Evolutionary conservation across 116 monocot genomes (phyloP).

Genomic region (Phalaenopsis hybrid): DNA sequence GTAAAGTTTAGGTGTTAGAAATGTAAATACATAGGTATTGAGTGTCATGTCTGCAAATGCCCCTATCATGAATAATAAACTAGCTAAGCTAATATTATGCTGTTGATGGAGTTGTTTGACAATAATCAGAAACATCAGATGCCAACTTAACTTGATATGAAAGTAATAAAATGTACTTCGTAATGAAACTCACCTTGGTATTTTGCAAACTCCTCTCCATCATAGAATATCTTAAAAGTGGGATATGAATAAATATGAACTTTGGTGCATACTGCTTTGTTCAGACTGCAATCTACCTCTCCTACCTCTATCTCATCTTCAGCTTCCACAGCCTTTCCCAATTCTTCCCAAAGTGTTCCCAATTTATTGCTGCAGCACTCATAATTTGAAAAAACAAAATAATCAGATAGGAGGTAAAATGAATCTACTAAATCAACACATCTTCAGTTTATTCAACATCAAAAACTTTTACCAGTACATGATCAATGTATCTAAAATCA

Average conservation of each 20-base stretch:
- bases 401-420: neutral
- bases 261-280: slow-evolving; percentile 68
- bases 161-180: neutral
- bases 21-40: too few relatives aligned
- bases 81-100: neutral
- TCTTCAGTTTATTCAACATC: neutral
- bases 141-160: neutral
- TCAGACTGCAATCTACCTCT: slow-evolving; percentile 67
- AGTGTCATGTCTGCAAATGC: too few relatives aligned
- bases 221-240: slow-evolving; percentile 90
- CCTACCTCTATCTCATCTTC: slow-evolving; percentile 95
- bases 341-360: slow-evolving; percentile 87
- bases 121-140: neutral
- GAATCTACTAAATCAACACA: neutral
- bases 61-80: neutral
- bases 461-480: neutral
- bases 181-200: slow-evolving; percentile 60
- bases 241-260: slow-evolving; percentile 92
- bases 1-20: too few relatives aligned
- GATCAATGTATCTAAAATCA: neutral
- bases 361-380: slow-evolving; percentile 62
- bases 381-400: neutral
- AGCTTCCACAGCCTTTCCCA: slow-evolving; percentile 63
- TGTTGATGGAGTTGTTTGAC: neutral
- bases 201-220: slow-evolving; percentile 82